Percentiles rank a stretch among this genome's conserved stretches.
Conservation (phyloP, 2,329 filamentous ascomycete species). For the Colletotrichum plurivorum region DNA sequence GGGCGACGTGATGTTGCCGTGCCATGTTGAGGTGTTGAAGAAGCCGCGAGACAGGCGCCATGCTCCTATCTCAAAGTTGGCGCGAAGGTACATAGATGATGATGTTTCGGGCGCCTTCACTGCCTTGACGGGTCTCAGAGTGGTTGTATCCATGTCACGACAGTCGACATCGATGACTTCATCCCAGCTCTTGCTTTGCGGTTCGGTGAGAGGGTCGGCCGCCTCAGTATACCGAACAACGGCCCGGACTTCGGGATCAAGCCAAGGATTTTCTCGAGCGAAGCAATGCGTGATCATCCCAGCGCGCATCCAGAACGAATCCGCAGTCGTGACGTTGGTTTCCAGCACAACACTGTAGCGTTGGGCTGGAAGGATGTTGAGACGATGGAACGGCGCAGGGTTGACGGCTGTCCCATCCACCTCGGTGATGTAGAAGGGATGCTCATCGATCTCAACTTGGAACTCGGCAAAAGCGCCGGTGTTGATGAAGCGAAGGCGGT, state of each 20-base stretch:
- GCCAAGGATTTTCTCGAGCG: constrained; percentile 47
- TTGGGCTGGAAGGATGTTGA: constrained; percentile 79
- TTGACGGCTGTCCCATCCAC: constrained; percentile 78
- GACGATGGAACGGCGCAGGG: constrained; percentile 69
- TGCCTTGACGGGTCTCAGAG: constrained; percentile 55
- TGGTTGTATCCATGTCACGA: constrained; percentile 66
- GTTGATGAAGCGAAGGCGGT: constrained; percentile 78
- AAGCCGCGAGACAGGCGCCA: constrained; percentile 68
- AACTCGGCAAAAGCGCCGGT: constrained; percentile 80
- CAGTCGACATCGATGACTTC: constrained; percentile 64
- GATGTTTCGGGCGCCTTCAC: constrained; percentile 56
- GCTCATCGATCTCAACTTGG: constrained; percentile 79
- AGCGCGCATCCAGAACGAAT: constrained; percentile 76
- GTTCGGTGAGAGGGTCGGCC: constrained; percentile 34
- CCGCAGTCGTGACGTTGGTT: constrained; percentile 66
- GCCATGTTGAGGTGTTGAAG: constrained; percentile 68
- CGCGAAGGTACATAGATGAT: constrained; percentile 60
- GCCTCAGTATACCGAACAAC: constrained; percentile 48
- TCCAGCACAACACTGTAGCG: constrained; percentile 78
- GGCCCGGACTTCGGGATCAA: constrained; percentile 49
- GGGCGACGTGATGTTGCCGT: constrained; percentile 52
- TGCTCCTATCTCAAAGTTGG: constrained; percentile 69
- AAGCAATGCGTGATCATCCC: constrained; percentile 59
- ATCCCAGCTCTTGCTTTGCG: constrained; percentile 63
- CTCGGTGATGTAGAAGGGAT: constrained; percentile 75